Base-by-base conservation (phyloP, 306 rosid genomes). In the Vigna trinervia region DNA sequence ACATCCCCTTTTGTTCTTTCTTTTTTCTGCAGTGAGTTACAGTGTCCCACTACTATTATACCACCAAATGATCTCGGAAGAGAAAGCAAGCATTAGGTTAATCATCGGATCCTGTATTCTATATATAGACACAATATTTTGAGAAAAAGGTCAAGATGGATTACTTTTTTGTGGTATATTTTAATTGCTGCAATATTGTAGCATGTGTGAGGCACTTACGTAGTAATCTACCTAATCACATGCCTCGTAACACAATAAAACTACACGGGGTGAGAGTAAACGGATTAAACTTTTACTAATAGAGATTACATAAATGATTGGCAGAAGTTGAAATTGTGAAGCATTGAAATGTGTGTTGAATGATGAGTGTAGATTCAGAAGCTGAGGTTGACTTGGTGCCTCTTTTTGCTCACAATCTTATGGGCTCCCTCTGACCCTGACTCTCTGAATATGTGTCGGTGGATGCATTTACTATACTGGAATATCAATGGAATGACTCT, bases 391-490 rank as follows among this genome's bases (percentile, higher is more conserved):
- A 83, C 83, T 74, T 78, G 36, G 10, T 20, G 65, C 69, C 78
- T 80, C 77, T 78, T 76, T 72, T 47, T 66, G 11, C 68, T 78
- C 67, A 73, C 48, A 72, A 36, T 78, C 80, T 58, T 58, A 22
- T 73, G 34, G 13, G 46, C 32, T 72, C 66, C 79, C 52, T 61
- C 13, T 74, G 80, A 80, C 73, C 20, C 46, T 70, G 78, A 83
- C 38, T 61, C 32, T 61, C 34, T 54, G 50, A 70, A 46, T 72
- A 28, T 68, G 56, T 52, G 74, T 83, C 63, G 69, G 74, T 67
- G 69, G 77, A 83, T 83, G 77, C 88, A 72, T 72, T 82, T 64
- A 56, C 60, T 78, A 90, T 57, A 87, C 77, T 84, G 75, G 87
- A 85, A 74, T 83, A 22, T 73, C 66, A 58, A 67, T 41, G 20